Base-by-base conservation (phyloP, 495 filamentous ascomycete species). In the Neurospora terricola region DNA sequence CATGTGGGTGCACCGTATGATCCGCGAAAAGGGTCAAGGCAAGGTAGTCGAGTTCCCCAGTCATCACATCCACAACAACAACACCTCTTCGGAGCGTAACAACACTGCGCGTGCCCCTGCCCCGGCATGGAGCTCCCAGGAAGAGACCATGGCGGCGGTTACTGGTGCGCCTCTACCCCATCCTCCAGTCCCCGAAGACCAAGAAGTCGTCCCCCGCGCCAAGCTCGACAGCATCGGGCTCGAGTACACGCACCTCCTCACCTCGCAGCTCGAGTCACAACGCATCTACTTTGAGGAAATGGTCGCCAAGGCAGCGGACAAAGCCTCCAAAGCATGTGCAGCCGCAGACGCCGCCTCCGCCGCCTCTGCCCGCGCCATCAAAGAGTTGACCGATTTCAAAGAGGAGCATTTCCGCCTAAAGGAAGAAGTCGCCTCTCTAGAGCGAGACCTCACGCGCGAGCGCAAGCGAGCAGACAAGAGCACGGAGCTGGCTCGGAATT, bases 231-330 rank as follows among this genome's bases (percentile, higher is more conserved):
- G 89, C 74, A 96, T 98, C 80, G 92, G 91, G 72, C 88, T 93
- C 73, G 96, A 99, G 82, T 98, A 98, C 79, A 93, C 96, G 7
- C 93, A 97, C 76, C 89, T 99, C 8, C 88, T 98, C 1, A 97
- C 92, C 11, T 91, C 87, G 72, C 96, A 99, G 80, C 88, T 99
- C 23, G 96, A 98, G 76, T 91, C 89, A 72, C 96, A 99, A 77
- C 90, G 96, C 59, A 86, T 91, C 5, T 99, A 98, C 80, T 99
- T 97, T 77, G 96, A 98, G 78, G 95, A 96, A 76, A 90, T 97
- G 80, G 87, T 99, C 73, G 91, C 91, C 77, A 94, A 96, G 72
- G 94, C 94, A 2, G 95, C 90, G 0, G 94, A 97, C 81, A 99
- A 98, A 81, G 94, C 96, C 2, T 86, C 90, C 21, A 88, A 91